These are phyloP conservation scores for Xylaria telfairii DNA, from an alignment of 495 filamentous ascomycete species.

Conservation along the genomic window DNA sequence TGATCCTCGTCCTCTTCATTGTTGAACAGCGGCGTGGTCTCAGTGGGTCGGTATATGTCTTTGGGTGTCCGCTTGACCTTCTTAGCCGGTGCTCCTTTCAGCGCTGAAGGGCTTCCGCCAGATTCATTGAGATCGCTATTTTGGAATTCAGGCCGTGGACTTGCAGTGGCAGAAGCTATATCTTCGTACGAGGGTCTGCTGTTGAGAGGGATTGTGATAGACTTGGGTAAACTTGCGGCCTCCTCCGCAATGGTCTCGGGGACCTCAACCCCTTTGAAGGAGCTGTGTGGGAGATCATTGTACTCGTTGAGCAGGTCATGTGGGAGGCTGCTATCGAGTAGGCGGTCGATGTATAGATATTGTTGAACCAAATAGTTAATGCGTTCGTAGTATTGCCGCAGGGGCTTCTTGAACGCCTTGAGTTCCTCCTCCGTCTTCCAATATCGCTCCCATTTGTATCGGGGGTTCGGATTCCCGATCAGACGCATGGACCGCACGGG, in stretches of 20 bases:
- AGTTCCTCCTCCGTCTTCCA: slow-evolving; percentile 73
- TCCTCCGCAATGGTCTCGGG: slow-evolving; percentile 65
- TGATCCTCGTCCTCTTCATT: slow-evolving; percentile 45
- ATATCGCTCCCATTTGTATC: slow-evolving; percentile 77
- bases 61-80: slow-evolving; percentile 79
- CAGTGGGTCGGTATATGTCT: slow-evolving; percentile 78
- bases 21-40: slow-evolving; percentile 68
- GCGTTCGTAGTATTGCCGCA: slow-evolving; percentile 83
- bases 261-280: slow-evolving; percentile 53
- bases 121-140: slow-evolving; percentile 33
- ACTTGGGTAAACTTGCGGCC: slow-evolving; percentile 27
- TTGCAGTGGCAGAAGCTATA: slow-evolving; percentile 25
- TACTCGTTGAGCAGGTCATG: slow-evolving; percentile 90
- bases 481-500: slow-evolving; percentile 79
- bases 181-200: slow-evolving; percentile 10
- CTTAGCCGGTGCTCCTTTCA: slow-evolving; percentile 28
- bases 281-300: slow-evolving; percentile 54
- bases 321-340: slow-evolving; percentile 86
- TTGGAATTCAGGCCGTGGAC: slow-evolving; percentile 1
- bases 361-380: slow-evolving; percentile 84
- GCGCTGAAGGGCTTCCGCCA: slow-evolving; percentile 30
- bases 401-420: slow-evolving; percentile 65
- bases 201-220: slow-evolving; percentile 13
- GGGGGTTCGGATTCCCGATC: slow-evolving; percentile 77
- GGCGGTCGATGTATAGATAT: slow-evolving; percentile 89